Conservation (phyloP, 2,329 filamentous ascomycete genomes). For the Botrytis sinoallii region DNA sequence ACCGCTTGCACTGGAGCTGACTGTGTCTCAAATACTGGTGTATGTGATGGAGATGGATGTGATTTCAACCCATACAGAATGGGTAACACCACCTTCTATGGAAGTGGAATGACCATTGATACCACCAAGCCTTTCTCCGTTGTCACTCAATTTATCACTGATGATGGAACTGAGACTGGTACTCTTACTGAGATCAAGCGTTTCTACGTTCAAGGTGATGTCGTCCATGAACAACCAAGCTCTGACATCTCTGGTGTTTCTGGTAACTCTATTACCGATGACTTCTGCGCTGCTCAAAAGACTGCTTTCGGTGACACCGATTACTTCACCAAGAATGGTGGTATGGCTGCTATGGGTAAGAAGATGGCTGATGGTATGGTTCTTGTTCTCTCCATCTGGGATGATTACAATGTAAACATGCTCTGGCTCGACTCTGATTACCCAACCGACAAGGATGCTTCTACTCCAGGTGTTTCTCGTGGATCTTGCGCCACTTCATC, state of each 20-base stretch:
- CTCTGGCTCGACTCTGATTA: slow-evolving; percentile 57
- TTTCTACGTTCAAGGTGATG: slow-evolving; percentile 54
- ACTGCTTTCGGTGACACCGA: slow-evolving; percentile 52
- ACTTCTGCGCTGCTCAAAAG: slow-evolving; percentile 39
- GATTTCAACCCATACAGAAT: slow-evolving; percentile 59
- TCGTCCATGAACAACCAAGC: slow-evolving; percentile 46
- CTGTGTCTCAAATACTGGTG: neutral
- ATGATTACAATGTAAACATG: slow-evolving; percentile 60
- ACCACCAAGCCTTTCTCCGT: slow-evolving; percentile 53
- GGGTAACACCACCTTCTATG: slow-evolving; percentile 55
- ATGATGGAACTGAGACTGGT: slow-evolving; percentile 47
- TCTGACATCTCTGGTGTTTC: slow-evolving; percentile 44
- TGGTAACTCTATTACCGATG: slow-evolving; percentile 51
- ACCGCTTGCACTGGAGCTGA: slow-evolving; percentile 35
- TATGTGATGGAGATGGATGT: slow-evolving; percentile 57
- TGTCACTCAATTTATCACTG: slow-evolving; percentile 56
- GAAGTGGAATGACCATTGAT: slow-evolving; percentile 49
- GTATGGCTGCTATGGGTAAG: slow-evolving; percentile 51
- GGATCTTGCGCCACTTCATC: slow-evolving; percentile 54
- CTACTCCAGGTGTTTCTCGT: slow-evolving; percentile 31
- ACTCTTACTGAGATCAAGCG: slow-evolving; percentile 51
- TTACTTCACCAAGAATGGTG: slow-evolving; percentile 53
- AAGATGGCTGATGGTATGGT: slow-evolving; percentile 57
- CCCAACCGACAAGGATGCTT: neutral
- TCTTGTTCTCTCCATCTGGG: slow-evolving; percentile 58